phyloP scores from a whole-genome alignment of 192 early-diverging fungal genomes.

The Coemansia sp. region DNA sequence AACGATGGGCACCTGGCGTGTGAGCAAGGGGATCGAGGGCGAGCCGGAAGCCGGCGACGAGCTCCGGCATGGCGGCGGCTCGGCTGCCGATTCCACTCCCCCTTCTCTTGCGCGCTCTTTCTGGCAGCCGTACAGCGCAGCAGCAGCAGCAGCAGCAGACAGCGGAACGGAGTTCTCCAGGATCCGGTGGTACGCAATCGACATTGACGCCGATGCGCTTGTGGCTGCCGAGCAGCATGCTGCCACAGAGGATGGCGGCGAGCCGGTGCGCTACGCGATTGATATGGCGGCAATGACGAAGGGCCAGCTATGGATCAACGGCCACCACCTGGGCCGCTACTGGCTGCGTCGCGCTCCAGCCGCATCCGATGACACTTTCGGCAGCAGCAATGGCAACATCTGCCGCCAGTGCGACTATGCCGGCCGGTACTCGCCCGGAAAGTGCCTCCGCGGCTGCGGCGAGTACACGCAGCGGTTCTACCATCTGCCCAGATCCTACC shows the following conservation, averaged over 20 bases:
- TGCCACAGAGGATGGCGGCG: neutral
- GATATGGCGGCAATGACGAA: constrained; percentile 52
- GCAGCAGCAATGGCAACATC: neutral
- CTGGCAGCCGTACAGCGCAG: too few species aligned
- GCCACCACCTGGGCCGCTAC: constrained; percentile 50
- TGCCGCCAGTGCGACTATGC: constrained; percentile 40
- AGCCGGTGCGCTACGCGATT: constrained; percentile 15
- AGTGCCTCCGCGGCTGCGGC: constrained; percentile 40
- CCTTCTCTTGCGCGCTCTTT: too few species aligned
- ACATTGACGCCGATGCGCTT: constrained; percentile 22
- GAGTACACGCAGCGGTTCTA: constrained; percentile 50
- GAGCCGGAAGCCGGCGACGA: neutral
- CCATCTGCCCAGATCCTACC: constrained; percentile 41
- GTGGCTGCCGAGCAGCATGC: neutral
- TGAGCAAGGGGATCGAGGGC: constrained; percentile 28
- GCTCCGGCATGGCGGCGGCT: neutral
- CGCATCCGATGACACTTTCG: neutral
- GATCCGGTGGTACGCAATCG: constrained; percentile 37
- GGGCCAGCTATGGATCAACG: constrained; percentile 47
- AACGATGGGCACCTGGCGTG: constrained; percentile 29
- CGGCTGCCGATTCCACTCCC: too few species aligned
- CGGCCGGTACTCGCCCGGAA: constrained; percentile 37
- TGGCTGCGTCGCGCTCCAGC: constrained; percentile 37
- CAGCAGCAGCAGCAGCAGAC: too few species aligned
- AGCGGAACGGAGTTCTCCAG: neutral